Conservation (phyloP, 345 rosid genomes). For the Pistacia vera region DNA sequence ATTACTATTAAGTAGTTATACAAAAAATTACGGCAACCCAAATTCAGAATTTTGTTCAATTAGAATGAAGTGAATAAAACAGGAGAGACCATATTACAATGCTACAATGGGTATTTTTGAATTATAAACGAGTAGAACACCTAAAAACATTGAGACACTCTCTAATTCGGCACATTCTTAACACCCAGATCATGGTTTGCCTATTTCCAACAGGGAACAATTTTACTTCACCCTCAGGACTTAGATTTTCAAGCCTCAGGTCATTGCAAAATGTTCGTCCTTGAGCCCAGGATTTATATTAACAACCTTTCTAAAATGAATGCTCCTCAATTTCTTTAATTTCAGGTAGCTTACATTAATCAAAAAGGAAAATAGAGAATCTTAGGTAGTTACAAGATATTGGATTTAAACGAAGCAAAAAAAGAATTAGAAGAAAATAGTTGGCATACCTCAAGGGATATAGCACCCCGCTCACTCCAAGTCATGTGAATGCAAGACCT, state of each 20-base stretch:
- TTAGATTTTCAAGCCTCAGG: background rate
- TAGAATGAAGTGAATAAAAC: background rate
- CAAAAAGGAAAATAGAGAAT: background rate
- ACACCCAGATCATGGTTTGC: too few relatives aligned
- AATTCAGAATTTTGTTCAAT: background rate
- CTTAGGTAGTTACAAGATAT: background rate
- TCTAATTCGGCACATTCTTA: background rate
- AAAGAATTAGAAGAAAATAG: background rate
- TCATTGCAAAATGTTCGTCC: background rate
- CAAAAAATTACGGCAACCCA: background rate
- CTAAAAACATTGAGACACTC: background rate
- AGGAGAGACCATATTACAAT: background rate
- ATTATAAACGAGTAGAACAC: background rate
- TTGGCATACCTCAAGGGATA: slow-evolving; percentile 80
- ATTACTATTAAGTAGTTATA: background rate
- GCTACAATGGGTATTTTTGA: background rate
- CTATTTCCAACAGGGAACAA: too few relatives aligned
- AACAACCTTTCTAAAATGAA: background rate
- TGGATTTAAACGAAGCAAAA: background rate
- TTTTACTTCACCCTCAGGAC: background rate
- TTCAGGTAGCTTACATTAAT: background rate
- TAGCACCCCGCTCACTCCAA: slow-evolving; percentile 90
- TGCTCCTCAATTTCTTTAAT: background rate
- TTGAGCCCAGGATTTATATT: background rate
- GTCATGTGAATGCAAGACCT: slow-evolving; percentile 91